Base-by-base conservation (phyloP, 768 basidiomycete genomes). In the Tricholoma matsutake region DNA sequence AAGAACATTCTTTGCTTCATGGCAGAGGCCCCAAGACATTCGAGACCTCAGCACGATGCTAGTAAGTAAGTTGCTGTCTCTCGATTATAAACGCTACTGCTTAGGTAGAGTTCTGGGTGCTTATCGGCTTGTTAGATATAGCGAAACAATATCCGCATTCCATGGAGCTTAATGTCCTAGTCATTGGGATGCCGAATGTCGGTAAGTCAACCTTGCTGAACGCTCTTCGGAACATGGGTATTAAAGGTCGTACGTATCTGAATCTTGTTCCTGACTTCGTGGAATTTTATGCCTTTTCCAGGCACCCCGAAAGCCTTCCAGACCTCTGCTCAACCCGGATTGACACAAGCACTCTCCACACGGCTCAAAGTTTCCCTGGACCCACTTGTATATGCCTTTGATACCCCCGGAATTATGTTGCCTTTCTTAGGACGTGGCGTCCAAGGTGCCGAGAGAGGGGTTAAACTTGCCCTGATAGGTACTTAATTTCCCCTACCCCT, bases 111-210 rank as follows among this genome's bases (percentile, higher is more conserved):
- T 47, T 56, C 39, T 53, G 32, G 53, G 49, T 39, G 53, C 51
- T 20, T 61, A 61, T 55, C 61, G 63, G 47, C 62, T 29, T 18
- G 39, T 13, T 58, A 93, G 91, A 84, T 67, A 81, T 92, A 65
- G 89, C 91, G 32, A 85, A 84, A 67, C 78, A 79, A 43, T 82
- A 87, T 70, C 85, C 85, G 55, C 83, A 91, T 63, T 81, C 85
- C 52, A 84, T 86, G 66, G 91, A 91, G 71, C 76, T 93, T 65
- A 94, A 95, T 67, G 89, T 98, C 6, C 82, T 98, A 2, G 94
- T 98, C 22, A 88, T 97, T 61, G 97, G 97, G 22, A 98, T 99
- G 96, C 97, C 97, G 16, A 98, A 98, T 72, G 94, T 98, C 52
- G 96, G 96, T 43, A 98, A 99, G 76, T 98, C 96, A 13, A 96